Evolutionary conservation across 305 asterid genomes (phyloP), one percentile per base, ranked within the genome.

Genomic region (Fraxinus xanthoxyloides): DNA sequence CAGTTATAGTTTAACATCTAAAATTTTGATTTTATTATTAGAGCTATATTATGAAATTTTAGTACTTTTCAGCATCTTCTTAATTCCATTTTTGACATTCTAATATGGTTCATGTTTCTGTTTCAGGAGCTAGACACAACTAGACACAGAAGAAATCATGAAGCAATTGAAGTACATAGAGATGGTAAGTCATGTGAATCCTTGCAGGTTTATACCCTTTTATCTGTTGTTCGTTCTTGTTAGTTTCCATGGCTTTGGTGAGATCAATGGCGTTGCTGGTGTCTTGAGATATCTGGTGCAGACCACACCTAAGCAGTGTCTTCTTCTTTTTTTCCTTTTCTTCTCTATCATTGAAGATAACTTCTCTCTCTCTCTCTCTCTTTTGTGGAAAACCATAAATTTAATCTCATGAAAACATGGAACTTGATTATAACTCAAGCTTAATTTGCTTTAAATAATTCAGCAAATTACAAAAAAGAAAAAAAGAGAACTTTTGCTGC

Each of bases 161-260:
- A 94, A 89, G 89, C 98, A 94, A 77, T 83, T 95, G 85, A 94
- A 94, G 87, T 95, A 91, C 82, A 72, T 89, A 34, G 97, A 95
- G 85, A 85, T 82, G 98, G 98, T 93, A 90, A 61, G 91, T 84
- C 28, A 40, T 43, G 76, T 34, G 35, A 74, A 70, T 74, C 82
- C 51, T 56, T 70, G 46, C 10, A n/a, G 34, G 54, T 28, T 69
- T 30, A 4, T 65, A 31, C 31, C 35, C 17, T 35, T 13, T 48
- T 73, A 48, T 65, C 17, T 51, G 36, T 31, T 74, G 8, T 34
- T 32, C 67, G 48, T 19, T 15, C 32, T 28, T 17, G 63, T 31
- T 4, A n/a, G 61, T 46, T 9, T 67, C 69, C 51, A 26, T 43
- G 34, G 72, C 67, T 43, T 76, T 73, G 15, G 34, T 12, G 65